Percentiles rank a stretch among this genome's conserved stretches.
Conservation (phyloP, 495 filamentous ascomycete genomes). For the Delitschia confertaspora region DNA sequence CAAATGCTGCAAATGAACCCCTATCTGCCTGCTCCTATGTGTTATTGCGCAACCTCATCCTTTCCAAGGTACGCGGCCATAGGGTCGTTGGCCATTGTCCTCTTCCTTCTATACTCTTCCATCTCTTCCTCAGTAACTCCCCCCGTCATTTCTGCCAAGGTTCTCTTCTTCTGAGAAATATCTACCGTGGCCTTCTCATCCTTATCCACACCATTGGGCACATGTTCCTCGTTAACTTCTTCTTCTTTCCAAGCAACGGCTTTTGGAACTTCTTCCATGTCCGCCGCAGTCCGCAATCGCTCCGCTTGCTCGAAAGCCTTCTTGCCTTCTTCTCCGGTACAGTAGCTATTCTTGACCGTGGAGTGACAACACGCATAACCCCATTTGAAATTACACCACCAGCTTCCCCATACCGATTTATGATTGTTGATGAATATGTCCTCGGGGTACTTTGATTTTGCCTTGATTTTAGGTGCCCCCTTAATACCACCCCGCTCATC, state of each 20-base stretch:
- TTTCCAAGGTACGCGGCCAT: conserved; percentile 71
- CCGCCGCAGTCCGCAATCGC: conserved; percentile 45
- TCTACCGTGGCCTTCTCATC: conserved; percentile 35
- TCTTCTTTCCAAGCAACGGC: conserved; percentile 35
- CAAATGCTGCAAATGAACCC: neutral
- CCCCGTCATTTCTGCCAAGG: conserved; percentile 62
- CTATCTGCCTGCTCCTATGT: no score
- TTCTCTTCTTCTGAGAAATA: conserved; percentile 53
- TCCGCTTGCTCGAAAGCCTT: conserved; percentile 60
- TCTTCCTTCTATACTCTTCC: conserved; percentile 69
- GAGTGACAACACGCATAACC: conserved; percentile 97
- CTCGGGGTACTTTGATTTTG: conserved; percentile 84
- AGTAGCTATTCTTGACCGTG: conserved; percentile 90
- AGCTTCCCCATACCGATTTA: conserved; percentile 88
- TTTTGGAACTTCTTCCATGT: conserved; percentile 30
- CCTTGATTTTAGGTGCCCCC: conserved; percentile 63
- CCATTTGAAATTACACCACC: conserved; percentile 94
- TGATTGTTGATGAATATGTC: conserved; percentile 87
- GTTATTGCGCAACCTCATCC: conserved; percentile 39
- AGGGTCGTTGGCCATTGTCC: conserved; percentile 63
- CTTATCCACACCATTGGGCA: conserved; percentile 30
- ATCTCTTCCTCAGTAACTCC: conserved; percentile 73
- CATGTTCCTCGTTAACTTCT: conserved; percentile 28
- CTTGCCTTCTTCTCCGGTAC: conserved; percentile 81
- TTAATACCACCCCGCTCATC: conserved; percentile 84